A percentile compares a stretch with the other conserved stretches of the same genome.
These are phyloP conservation scores for Zoysia japonica DNA, from an alignment of 176 grass and related monocot genomes.

Conservation along the genomic window DNA sequence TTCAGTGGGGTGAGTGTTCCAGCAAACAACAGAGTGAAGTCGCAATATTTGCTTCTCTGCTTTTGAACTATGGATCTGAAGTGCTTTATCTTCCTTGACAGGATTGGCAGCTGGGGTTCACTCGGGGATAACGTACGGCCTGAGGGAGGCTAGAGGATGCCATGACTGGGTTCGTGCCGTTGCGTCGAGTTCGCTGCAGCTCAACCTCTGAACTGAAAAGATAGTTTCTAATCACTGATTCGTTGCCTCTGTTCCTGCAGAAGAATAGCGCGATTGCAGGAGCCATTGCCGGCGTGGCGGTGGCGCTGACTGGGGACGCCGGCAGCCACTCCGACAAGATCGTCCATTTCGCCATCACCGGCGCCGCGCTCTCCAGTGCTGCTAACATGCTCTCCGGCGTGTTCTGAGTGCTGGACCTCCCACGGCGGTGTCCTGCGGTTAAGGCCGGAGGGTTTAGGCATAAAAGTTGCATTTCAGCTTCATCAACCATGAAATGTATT, in stretches of 20 bases:
- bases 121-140: slow-evolving; percentile 76
- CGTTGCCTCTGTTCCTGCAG: not conserved
- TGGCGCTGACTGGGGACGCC: slow-evolving; percentile 60
- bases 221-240: not conserved
- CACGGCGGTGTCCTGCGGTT: not conserved
- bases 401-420: slow-evolving; percentile 33
- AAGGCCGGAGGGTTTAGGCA: not conserved
- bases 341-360: slow-evolving; percentile 79
- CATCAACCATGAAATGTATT: not conserved
- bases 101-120: slow-evolving; percentile 79
- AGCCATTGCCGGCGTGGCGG: slow-evolving; percentile 63
- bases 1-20: slow-evolving; percentile 76
- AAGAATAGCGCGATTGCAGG: slow-evolving; percentile 81
- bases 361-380: slow-evolving; percentile 66
- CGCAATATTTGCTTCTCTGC: not conserved
- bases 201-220: not conserved
- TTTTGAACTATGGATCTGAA: not conserved
- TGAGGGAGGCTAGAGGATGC: slow-evolving; percentile 75
- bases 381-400: slow-evolving; percentile 77
- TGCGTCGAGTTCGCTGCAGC: not conserved
- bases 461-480: slow-evolving; percentile 13
- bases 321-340: slow-evolving; percentile 61
- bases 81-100: not conserved
- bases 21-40: too few species aligned
- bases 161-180: slow-evolving; percentile 70